phyloP scores from a whole-genome alignment of 2,329 filamentous ascomycete species.

The Pseudogymnoascus sp. region DNA sequence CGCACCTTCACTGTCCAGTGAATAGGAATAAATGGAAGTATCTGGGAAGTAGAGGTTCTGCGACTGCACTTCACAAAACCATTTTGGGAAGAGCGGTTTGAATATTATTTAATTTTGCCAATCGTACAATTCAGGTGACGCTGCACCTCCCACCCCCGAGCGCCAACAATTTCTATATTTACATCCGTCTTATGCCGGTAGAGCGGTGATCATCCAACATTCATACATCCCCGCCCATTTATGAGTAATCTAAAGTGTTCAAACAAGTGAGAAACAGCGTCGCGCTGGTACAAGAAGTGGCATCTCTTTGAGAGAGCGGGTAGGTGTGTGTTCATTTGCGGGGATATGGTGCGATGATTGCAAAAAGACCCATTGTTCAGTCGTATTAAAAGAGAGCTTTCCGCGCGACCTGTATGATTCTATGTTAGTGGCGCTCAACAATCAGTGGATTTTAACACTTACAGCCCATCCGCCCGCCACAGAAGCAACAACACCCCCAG shows the following conservation, averaged over 20 bases:
- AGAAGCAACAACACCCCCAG: conserved; percentile 77
- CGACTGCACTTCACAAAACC: not conserved
- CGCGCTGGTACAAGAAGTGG: conserved; percentile 25
- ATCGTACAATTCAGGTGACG: conserved; percentile 9
- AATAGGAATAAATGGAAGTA: not conserved
- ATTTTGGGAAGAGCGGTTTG: not conserved
- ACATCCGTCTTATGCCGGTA: conserved; percentile 23
- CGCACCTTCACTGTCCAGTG: not conserved
- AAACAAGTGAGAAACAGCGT: conserved; percentile 21
- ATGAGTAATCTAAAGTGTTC: conserved; percentile 25
- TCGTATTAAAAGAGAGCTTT: conserved; percentile 39
- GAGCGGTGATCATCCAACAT: conserved; percentile 30
- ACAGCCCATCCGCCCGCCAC: conserved; percentile 88
- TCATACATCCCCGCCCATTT: conserved; percentile 28
- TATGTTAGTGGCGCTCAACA: conserved; percentile 16
- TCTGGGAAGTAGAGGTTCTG: not conserved
- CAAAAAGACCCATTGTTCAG: conserved; percentile 3
- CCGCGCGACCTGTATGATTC: conserved; percentile 36
- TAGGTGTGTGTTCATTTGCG: conserved; percentile 13
- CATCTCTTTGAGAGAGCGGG: conserved; percentile 1
- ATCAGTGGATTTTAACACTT: conserved; percentile 35
- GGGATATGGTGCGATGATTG: conserved; percentile 8
- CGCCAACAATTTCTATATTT: conserved; percentile 25
- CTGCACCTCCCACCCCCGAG: not conserved
- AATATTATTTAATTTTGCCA: conserved; percentile 7